phyloP scores from a whole-genome alignment of 768 basidiomycete species.

The Trametes coccinea region DNA sequence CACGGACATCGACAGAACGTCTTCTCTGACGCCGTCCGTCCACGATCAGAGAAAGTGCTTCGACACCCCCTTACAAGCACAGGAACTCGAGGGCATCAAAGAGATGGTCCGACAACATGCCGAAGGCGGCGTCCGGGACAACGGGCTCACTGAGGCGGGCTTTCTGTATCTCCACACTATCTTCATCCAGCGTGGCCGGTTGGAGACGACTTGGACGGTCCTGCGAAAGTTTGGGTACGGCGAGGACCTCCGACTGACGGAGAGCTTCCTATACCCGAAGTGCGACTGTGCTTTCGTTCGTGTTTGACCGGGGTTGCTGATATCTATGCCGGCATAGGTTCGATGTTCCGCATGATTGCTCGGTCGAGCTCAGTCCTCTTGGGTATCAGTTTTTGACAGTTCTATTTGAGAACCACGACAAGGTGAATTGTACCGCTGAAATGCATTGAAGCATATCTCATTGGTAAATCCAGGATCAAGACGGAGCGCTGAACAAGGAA shows the following conservation, averaged over 20 bases:
- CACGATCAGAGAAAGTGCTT: constrained; percentile 84
- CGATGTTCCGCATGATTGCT: constrained; percentile 91
- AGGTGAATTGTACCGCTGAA: constrained; percentile 46
- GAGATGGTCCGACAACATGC: constrained; percentile 85
- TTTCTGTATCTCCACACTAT: constrained; percentile 94
- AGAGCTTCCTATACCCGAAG: constrained; percentile 88
- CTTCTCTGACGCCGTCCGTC: constrained; percentile 1
- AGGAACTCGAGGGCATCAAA: constrained; percentile 96
- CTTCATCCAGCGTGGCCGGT: constrained; percentile 92
- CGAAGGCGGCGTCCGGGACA: constrained; percentile 70
- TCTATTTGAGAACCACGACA: constrained; percentile 93
- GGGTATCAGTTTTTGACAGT: constrained; percentile 98
- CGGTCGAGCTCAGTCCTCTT: constrained; percentile 90
- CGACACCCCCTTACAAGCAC: constrained; percentile 84
- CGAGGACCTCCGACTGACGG: constrained; percentile 87
- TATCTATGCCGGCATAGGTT: constrained; percentile 41
- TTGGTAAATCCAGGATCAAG: constrained; percentile 68
- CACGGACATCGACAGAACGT: not conserved
- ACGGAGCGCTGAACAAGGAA: constrained; percentile 81
- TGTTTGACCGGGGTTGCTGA: not conserved
- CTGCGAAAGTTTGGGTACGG: constrained; percentile 94
- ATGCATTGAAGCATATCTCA: too few species aligned
- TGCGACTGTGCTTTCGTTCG: constrained; percentile 36
- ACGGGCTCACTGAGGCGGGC: constrained; percentile 87
- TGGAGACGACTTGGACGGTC: constrained; percentile 98